Percentiles rank a stretch among this genome's conserved stretches.
phyloP scores from a whole-genome alignment of 1,139 yeast species.

The Saccharomyces hybrid region DNA sequence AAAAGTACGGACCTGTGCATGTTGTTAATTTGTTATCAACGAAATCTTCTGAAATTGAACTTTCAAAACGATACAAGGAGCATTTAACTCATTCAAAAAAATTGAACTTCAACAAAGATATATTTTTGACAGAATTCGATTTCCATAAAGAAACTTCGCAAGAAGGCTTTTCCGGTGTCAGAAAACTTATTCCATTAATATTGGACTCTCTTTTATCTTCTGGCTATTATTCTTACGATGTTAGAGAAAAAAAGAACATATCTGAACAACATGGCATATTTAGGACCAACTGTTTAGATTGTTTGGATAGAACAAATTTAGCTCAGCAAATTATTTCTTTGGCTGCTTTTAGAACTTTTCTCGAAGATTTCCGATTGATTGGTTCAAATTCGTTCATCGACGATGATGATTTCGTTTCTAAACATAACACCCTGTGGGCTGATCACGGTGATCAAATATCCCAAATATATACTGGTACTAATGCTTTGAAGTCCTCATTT shows the following conservation, averaged over 20 bases:
- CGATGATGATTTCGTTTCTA: constrained; percentile 46
- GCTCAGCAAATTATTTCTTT: constrained; percentile 83
- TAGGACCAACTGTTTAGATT: constrained; percentile 90
- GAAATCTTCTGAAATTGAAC: constrained; percentile 67
- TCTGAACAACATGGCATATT: constrained; percentile 85
- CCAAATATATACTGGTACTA: constrained; percentile 95
- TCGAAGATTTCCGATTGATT: constrained; percentile 42
- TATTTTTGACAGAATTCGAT: constrained; percentile 73
- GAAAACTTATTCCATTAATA: constrained; percentile 57
- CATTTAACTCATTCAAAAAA: constrained; percentile 37
- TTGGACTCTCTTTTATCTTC: constrained; percentile 63
- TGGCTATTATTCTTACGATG: constrained; percentile 70
- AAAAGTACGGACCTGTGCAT: constrained; percentile 81
- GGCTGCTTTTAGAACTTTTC: constrained; percentile 58
- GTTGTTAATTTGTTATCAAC: constrained; percentile 76
- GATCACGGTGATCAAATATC: constrained; percentile 97
- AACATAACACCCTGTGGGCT: constrained; percentile 89
- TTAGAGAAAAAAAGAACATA: constrained; percentile 40
- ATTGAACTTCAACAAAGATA: constrained; percentile 40
- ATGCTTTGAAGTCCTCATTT: constrained; percentile 89
- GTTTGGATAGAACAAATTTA: constrained; percentile 88
- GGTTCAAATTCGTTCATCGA: constrained; percentile 26
- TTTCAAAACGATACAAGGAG: constrained; percentile 59
- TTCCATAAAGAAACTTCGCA: constrained; percentile 88
- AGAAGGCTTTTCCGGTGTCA: constrained; percentile 82